Evolutionary conservation across 371 early-diverging fungal species (phyloP), one percentile per base, ranked within the genome.

Genomic region (Lichtheimia ornata): DNA sequence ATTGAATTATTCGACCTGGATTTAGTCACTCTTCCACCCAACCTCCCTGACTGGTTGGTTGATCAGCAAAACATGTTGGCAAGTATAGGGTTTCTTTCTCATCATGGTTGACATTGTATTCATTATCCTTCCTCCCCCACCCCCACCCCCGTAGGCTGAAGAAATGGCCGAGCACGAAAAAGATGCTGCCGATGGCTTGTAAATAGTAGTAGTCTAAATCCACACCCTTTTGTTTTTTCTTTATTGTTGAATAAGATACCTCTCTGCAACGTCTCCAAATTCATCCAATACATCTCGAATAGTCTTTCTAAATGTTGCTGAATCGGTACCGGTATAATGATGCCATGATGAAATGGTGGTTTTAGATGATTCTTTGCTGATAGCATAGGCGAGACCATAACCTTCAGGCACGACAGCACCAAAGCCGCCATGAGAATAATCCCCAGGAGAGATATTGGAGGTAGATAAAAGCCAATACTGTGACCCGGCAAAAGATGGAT

Each of bases 1-100:
- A 94, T 97, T 53, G 98, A 97, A 65, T 72, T 97, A 25, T 97
- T 96, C 79, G 97, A 97, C 73, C 70, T 87, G 42, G 97, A 97
- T 72, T 81, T 97, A 63, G 88, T 97, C 30, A 91, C 90, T 4
- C 69, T 97, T 25, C 97, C 97, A 18, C 57, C 64, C 14, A 72
- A 82, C 43, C 67, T 94, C 20, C 96, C 97, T 2, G 30, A 63
- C 0, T 95, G 96, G 96, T 91, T 94, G 65, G 70, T 82, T 14
- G 81, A 83, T 55, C 89, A 91, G 58, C 86, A 84, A 56, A 65
- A 70, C 44, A 72, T 87, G 73, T 69, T 82, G 66, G 86, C 53
- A 67, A 62, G 41, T 54, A 22, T 18, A 25, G 25, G 1, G 3
- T 41, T 3, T 42, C 14, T 24, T 45, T 5, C 45, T 14, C 42